Conservation (phyloP, 2,329 filamentous ascomycete genomes). For the Penicillium sp. region DNA sequence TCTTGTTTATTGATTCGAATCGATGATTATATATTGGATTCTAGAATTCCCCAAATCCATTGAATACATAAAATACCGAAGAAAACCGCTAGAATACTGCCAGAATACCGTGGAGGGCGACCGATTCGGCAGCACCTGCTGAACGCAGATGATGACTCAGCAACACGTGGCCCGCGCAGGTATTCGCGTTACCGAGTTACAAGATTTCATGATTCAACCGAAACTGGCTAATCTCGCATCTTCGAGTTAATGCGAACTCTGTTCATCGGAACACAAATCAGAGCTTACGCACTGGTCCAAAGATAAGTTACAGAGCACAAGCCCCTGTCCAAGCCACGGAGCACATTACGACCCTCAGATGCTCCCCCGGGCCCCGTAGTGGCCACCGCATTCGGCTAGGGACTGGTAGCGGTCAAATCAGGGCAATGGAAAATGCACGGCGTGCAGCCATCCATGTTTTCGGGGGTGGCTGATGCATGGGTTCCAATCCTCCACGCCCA, state of each 20-base stretch:
- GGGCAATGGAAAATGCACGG: neutral
- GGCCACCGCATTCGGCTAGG: slow-evolving; percentile 13
- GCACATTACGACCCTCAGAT: neutral
- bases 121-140: too few relatives aligned
- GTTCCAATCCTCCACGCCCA: slow-evolving; percentile 1
- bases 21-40: neutral
- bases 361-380: neutral
- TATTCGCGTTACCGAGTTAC: neutral
- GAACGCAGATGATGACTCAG: slow-evolving; percentile 1
- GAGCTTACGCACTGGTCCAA: neutral
- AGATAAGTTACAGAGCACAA: neutral
- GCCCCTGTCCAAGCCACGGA: neutral
- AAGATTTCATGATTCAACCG: neutral
- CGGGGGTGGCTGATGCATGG: slow-evolving; percentile 10
- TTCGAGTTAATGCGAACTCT: neutral
- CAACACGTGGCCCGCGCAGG: neutral
- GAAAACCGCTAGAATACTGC: neutral
- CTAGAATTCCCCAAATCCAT: neutral
- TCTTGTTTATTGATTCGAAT: neutral
- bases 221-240: neutral
- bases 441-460: slow-evolving; percentile 16
- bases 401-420: neutral
- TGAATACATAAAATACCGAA: neutral
- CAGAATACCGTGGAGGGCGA: neutral
- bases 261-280: neutral